These are phyloP conservation scores for Actinomortierella ambigua DNA, from an alignment of 371 early-diverging fungal genomes.

Conservation along the genomic window DNA sequence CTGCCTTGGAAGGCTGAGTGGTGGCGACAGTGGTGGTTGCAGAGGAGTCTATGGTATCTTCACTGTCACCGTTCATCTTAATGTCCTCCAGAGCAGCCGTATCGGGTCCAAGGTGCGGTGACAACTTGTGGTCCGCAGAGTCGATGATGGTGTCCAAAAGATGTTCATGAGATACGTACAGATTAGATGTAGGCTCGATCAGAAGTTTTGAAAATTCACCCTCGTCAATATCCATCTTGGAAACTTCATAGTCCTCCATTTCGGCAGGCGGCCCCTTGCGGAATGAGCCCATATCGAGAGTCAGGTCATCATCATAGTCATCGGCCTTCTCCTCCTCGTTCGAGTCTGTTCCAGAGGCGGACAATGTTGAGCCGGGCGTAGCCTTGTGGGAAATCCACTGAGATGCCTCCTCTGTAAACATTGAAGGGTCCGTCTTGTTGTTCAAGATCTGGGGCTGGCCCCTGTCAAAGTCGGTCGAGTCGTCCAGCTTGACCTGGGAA, in stretches of 20 bases:
- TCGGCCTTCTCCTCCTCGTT: constrained; percentile 39
- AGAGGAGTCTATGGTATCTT: too few species aligned
- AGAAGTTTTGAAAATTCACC: constrained; percentile 27
- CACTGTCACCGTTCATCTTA: too few species aligned
- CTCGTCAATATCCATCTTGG: constrained; percentile 22
- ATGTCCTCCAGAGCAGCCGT: too few species aligned
- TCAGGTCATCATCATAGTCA: constrained; percentile 14
- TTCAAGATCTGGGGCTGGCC: constrained; percentile 15
- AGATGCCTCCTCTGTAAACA: constrained; percentile 38
- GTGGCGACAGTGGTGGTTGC: too few species aligned
- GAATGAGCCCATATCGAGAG: constrained; percentile 9
- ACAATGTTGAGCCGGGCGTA: constrained; percentile 26
- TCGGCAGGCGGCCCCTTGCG: constrained; percentile 11
- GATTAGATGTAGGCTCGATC: constrained; percentile 12
- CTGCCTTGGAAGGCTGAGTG: too few species aligned
- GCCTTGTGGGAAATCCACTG: constrained; percentile 44
- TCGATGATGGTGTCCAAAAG: too few species aligned
- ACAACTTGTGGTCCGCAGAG: too few species aligned
- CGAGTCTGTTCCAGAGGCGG: constrained; percentile 39
- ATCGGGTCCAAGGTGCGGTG: too few species aligned
- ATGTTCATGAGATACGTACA: too few species aligned
- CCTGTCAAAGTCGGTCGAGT: constrained; percentile 3
- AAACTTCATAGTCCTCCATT: constrained; percentile 27
- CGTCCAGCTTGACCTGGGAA: constrained; percentile 26
- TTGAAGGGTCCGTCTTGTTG: constrained; percentile 40